Evolutionary conservation across 306 rosid species (phyloP).

Genomic region (Heteromeles arbutifolia): DNA sequence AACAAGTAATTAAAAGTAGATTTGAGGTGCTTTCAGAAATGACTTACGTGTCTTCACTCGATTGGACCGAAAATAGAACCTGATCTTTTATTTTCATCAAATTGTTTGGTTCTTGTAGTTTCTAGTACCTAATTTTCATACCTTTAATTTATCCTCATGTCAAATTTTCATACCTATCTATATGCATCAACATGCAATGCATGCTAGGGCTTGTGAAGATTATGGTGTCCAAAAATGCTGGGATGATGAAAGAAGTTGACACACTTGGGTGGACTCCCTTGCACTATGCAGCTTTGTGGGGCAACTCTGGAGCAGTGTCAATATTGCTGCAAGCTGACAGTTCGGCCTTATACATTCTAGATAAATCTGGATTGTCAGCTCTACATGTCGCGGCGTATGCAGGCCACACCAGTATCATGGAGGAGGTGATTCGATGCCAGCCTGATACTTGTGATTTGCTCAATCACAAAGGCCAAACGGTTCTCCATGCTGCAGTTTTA

Average conservation of each 20-base stretch:
- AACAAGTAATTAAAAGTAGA: no score
- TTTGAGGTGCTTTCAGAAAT: no score
- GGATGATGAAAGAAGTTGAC: background rate
- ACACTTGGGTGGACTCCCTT: constrained; percentile 8
- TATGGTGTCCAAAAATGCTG: background rate
- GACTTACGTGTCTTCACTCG: no score
- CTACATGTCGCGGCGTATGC: background rate
- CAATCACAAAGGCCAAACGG: background rate
- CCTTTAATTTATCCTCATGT: background rate
- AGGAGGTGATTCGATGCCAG: background rate
- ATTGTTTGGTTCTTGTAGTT: background rate
- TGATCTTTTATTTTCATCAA: no score
- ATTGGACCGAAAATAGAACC: no score
- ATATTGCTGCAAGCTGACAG: background rate
- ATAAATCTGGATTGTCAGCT: background rate
- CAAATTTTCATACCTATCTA: background rate
- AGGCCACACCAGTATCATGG: background rate
- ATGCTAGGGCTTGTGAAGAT: background rate
- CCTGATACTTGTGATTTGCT: constrained; percentile 6
- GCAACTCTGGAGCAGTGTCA: background rate
- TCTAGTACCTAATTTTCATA: background rate
- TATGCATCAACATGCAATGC: no score
- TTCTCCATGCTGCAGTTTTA: background rate
- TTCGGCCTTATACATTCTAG: background rate
- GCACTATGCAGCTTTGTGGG: constrained; percentile 5